Evolutionary conservation across 768 basidiomycete species (phyloP), one percentile per base, ranked within the genome.

Genomic region (Collybia nuda): DNA sequence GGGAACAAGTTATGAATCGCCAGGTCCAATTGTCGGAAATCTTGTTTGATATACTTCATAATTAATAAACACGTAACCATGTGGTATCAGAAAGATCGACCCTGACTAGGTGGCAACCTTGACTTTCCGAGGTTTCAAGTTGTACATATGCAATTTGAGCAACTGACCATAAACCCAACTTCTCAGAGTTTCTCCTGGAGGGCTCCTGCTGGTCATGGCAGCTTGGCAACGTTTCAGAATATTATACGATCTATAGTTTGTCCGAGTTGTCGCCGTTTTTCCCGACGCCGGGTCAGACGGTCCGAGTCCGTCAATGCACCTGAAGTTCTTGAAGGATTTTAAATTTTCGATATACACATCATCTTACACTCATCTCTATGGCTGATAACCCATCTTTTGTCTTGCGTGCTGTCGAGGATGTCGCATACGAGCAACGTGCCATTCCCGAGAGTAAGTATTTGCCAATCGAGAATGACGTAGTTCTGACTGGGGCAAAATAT

Each of bases 351-450:
- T 43, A 39, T 42, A 15, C 39, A 45, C 43, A n/a, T 44, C 54
- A 51, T 43, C 50, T 39, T 50, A 52, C 51, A 48, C 48, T 56
- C 44, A 53, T 49, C 51, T 68, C 60, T 70, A 87, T 88, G 83
- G 75, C 83, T 19, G 79, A 86, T 67, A 93, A 92, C 64, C 83
- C 75, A 41, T 90, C 89, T 3, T 91, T 93, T 64, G 85, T 94
- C 47, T 76, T 94, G 46, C 78, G 80, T 35, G 80, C 75, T 48
- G 72, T 92, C 55, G 75, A 89, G 6, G 74, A 88, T 39, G 82
- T 88, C 54, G 74, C 71, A 40, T 93, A 81, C 59, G 90, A 93
- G 58, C 73, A 85, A 44, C 75, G 88, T 3, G 82, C 85, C n/a
- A 78, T 93, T 54, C 91, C 90, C 23, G 76, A 85, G 59, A 72